phyloP scores from a whole-genome alignment of 345 rosid genomes.

The Euphorbia tirucalli region DNA sequence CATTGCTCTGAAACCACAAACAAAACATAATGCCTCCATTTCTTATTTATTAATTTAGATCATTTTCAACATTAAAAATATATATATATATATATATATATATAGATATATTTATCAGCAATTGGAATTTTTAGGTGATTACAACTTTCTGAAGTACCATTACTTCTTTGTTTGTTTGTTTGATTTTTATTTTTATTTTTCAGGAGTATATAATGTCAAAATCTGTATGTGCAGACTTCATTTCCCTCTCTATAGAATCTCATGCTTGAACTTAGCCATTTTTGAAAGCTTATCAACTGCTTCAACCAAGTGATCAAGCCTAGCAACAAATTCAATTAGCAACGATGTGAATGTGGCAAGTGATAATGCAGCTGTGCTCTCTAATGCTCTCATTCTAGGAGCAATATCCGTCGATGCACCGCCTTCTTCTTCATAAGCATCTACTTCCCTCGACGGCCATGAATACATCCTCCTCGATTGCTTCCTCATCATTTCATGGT shows the following conservation, averaged over 20 bases:
- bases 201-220: background rate
- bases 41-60: background rate
- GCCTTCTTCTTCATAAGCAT: slow-evolving; percentile 53
- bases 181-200: background rate
- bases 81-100: too few relatives aligned
- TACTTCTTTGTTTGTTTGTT: background rate
- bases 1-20: too few relatives aligned
- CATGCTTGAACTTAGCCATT: slow-evolving; percentile 50
- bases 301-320: slow-evolving; percentile 64
- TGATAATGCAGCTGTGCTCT: slow-evolving; percentile 60
- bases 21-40: background rate
- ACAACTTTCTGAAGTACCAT: background rate
- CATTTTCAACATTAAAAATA: background rate
- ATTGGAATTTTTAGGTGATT: background rate
- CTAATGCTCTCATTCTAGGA: slow-evolving; percentile 51
- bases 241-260: slow-evolving; percentile 20
- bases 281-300: slow-evolving; percentile 55
- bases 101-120: too few relatives aligned
- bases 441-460: slow-evolving; percentile 60
- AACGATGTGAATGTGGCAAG: slow-evolving; percentile 57
- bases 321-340: slow-evolving; percentile 59
- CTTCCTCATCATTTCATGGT: slow-evolving; percentile 60
- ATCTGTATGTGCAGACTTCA: slow-evolving; percentile 4
- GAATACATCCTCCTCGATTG: slow-evolving; percentile 50
- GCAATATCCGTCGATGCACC: slow-evolving; percentile 23